Evolutionary conservation across 2,329 filamentous ascomycete genomes (phyloP).

Genomic region (Colletotrichum tropicicola): DNA sequence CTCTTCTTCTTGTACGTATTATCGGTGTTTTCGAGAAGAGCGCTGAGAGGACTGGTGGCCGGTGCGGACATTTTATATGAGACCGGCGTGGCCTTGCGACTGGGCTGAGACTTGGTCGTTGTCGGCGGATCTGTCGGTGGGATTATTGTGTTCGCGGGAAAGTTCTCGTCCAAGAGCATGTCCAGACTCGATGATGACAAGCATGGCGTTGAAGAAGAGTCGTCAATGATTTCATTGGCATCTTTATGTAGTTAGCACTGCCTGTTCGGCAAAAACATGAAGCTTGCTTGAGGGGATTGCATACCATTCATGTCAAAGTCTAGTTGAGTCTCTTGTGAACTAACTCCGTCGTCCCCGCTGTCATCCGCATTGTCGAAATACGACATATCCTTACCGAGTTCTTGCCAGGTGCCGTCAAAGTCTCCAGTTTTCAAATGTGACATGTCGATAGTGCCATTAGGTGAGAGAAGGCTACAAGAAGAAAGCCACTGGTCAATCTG

Average conservation of each 20-base stretch:
- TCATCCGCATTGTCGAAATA: neutral
- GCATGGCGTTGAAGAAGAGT: neutral
- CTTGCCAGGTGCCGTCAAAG: neutral
- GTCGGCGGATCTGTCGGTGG: neutral
- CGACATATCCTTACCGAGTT: neutral
- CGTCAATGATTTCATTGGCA: neutral
- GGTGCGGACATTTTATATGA: constrained; percentile 1
- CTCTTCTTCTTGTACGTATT: neutral
- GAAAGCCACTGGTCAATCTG: constrained; percentile 19
- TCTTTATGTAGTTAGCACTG: neutral
- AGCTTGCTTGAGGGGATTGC: too few species aligned
- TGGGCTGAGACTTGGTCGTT: neutral
- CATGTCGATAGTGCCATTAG: neutral
- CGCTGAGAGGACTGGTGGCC: neutral
- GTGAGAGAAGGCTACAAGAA: neutral
- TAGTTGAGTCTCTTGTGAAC: constrained; percentile 1
- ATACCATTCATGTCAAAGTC: constrained; percentile 4
- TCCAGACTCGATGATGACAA: neutral
- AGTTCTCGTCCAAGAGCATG: neutral
- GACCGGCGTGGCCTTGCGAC: neutral
- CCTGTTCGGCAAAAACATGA: too few species aligned
- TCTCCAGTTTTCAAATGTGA: neutral
- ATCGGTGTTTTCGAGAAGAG: neutral
- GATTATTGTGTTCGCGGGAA: neutral
- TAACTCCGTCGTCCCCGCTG: neutral